These are phyloP conservation scores for Pholiota microspora DNA, from an alignment of 768 basidiomycete genomes.

Conservation along the genomic window DNA sequence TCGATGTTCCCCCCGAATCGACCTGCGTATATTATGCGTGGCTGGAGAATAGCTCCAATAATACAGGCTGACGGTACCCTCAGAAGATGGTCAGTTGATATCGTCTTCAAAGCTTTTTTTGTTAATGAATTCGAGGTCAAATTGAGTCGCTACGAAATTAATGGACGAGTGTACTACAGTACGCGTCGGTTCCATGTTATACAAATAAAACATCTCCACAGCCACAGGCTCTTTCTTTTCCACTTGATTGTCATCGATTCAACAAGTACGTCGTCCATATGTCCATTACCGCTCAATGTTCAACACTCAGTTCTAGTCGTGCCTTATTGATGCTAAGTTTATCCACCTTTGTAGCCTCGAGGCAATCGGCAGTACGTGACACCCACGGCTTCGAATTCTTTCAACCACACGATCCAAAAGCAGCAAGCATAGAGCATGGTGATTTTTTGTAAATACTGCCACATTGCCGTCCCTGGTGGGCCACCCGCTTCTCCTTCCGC, in stretches of 20 bases:
- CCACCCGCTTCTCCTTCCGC: neutral
- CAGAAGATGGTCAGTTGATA: too few species aligned
- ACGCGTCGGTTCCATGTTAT: too few species aligned
- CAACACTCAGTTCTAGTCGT: neutral
- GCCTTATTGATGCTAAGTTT: neutral
- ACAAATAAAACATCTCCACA: too few species aligned
- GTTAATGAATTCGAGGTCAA: too few species aligned
- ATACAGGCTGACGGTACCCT: too few species aligned
- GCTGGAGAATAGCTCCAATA: too few species aligned
- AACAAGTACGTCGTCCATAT: neutral
- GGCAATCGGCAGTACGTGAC: neutral
- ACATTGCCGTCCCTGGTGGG: neutral
- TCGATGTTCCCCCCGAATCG: too few species aligned
- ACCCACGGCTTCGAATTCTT: neutral
- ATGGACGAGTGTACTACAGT: too few species aligned
- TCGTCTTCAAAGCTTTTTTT: too few species aligned
- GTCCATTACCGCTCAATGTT: too few species aligned
- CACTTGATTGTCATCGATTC: neutral
- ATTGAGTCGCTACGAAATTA: too few species aligned
- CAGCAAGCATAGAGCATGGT: neutral
- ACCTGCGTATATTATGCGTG: too few species aligned
- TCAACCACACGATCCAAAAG: neutral
- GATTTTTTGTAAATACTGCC: neutral
- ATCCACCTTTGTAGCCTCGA: neutral
- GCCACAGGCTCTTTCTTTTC: neutral